phyloP scores from a whole-genome alignment of 2,329 filamentous ascomycete species.

The Acrodontium crateriforme region DNA sequence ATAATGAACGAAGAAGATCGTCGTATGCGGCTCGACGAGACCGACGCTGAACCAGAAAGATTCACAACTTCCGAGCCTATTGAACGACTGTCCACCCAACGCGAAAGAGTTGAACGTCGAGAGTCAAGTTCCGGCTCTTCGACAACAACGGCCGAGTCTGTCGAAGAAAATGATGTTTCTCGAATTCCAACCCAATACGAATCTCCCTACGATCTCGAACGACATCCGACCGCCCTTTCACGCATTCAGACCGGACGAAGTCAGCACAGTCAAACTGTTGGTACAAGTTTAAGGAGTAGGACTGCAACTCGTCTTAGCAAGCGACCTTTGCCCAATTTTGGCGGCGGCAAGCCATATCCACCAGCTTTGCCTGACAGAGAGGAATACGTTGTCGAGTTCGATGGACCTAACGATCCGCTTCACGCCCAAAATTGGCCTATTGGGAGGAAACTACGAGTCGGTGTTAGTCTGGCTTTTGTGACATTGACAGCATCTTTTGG shows the following conservation, averaged over 20 bases:
- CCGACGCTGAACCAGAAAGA: slow-evolving; percentile 35
- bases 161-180: slow-evolving; percentile 39
- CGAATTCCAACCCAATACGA: slow-evolving; percentile 51
- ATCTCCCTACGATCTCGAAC: slow-evolving; percentile 37
- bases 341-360: slow-evolving; percentile 31
- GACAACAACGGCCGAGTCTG: slow-evolving; percentile 38
- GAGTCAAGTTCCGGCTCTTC: slow-evolving; percentile 42
- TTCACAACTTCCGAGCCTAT: slow-evolving; percentile 9
- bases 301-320: slow-evolving; percentile 37
- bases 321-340: slow-evolving; percentile 53
- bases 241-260: slow-evolving; percentile 56
- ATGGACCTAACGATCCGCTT: slow-evolving; percentile 67
- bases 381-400: slow-evolving; percentile 64
- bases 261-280: slow-evolving; percentile 58
- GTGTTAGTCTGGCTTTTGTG: slow-evolving; percentile 57
- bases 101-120: slow-evolving; percentile 27
- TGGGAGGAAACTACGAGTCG: slow-evolving; percentile 60
- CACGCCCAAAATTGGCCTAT: slow-evolving; percentile 81
- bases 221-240: slow-evolving; percentile 53
- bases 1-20: slow-evolving; percentile 44
- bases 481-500: slow-evolving; percentile 57
- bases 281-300: slow-evolving; percentile 30
- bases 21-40: slow-evolving; percentile 41
- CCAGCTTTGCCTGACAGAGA: slow-evolving; percentile 22
- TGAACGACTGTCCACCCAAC: slow-evolving; percentile 20